Percentiles rank a stretch among this genome's conserved stretches.
These are phyloP conservation scores for Corynespora cassiicola DNA, from an alignment of 2,329 filamentous ascomycete genomes.

Conservation along the genomic window DNA sequence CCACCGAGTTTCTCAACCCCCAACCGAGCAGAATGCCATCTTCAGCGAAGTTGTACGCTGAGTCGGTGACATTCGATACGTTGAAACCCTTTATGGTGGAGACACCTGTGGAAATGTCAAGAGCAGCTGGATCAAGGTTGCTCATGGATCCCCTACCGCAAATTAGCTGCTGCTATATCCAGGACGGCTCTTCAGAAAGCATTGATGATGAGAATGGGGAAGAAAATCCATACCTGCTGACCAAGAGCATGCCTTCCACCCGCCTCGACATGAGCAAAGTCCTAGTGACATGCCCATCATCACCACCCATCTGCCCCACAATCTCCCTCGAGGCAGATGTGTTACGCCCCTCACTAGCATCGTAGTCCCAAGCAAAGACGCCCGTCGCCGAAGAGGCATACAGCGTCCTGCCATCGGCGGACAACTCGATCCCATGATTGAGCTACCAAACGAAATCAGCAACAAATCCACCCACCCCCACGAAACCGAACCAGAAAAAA, in stretches of 20 bases:
- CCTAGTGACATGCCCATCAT: conserved; percentile 67
- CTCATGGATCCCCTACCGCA: conserved; percentile 67
- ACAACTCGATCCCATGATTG: conserved; percentile 61
- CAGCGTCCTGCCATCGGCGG: conserved; percentile 56
- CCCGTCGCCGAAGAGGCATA: conserved; percentile 63
- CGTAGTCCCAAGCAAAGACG: conserved; percentile 72
- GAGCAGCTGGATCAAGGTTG: conserved; percentile 67
- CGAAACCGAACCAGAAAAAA: too few species aligned
- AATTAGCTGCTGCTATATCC: too few species aligned
- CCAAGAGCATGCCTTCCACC: conserved; percentile 63
- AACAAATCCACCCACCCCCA: conserved; percentile 1
- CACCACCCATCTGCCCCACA: conserved; percentile 66
- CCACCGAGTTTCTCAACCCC: conserved; percentile 77
- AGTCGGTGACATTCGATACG: conserved; percentile 49
- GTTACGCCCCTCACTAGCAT: conserved; percentile 55
- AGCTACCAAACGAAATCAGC: conserved; percentile 32
- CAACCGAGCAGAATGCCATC: conserved; percentile 63
- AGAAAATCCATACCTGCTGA: too few species aligned
- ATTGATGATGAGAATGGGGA: too few species aligned
- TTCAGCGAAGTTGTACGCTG: conserved; percentile 57
- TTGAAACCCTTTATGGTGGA: conserved; percentile 73
- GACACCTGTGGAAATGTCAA: conserved; percentile 61
- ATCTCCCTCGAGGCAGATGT: conserved; percentile 60
- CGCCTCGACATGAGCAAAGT: conserved; percentile 68
- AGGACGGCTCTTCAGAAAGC: too few species aligned